Conservation (phyloP, 225 moss, liverwort and hornwort genomes). For the Takakia lepidozioides region DNA sequence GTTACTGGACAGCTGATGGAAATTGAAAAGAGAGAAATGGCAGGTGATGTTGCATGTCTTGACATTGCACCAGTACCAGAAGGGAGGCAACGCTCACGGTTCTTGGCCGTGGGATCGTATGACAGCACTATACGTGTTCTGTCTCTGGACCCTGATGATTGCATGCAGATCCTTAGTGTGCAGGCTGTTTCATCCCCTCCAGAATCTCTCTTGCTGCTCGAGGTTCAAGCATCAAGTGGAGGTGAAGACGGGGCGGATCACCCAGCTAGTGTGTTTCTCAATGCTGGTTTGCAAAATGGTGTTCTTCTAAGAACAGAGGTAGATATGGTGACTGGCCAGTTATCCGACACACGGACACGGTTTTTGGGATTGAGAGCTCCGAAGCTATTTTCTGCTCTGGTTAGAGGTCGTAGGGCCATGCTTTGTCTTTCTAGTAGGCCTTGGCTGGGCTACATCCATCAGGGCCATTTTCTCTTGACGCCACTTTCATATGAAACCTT, state of each 20-base stretch:
- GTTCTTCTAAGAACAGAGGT: conserved; percentile 92
- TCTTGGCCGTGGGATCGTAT: conserved; percentile 93
- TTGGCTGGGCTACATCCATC: conserved; percentile 98
- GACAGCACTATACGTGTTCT: conserved; percentile 92
- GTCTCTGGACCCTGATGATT: conserved; percentile 94
- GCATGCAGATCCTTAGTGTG: conserved; percentile 97
- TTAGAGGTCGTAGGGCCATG: conserved; percentile 97
- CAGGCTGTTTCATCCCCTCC: conserved; percentile 91
- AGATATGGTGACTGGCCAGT: conserved; percentile 95
- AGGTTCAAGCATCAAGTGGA: conserved; percentile 89
- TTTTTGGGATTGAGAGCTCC: conserved; percentile 90
- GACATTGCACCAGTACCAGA: conserved; percentile 99
- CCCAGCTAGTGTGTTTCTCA: conserved; percentile 96
- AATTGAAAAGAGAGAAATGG: conserved; percentile 98
- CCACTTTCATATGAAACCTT: conserved; percentile 90
- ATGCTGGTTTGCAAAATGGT: conserved; percentile 95
- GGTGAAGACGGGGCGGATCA: conserved; percentile 99
- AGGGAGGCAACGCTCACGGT: conserved; percentile 86
- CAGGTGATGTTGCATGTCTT: conserved; percentile 93
- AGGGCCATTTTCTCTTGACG: conserved; percentile 92
- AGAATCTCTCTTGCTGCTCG: conserved; percentile 91
- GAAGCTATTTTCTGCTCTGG: conserved; percentile 87
- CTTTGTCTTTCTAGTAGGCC: conserved; percentile 97
- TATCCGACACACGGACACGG: conserved; percentile 91
- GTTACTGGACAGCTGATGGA: conserved; percentile 98